Evolutionary conservation across 2,329 filamentous ascomycete species (phyloP).

Genomic region (Westerdykella aurantiaca): DNA sequence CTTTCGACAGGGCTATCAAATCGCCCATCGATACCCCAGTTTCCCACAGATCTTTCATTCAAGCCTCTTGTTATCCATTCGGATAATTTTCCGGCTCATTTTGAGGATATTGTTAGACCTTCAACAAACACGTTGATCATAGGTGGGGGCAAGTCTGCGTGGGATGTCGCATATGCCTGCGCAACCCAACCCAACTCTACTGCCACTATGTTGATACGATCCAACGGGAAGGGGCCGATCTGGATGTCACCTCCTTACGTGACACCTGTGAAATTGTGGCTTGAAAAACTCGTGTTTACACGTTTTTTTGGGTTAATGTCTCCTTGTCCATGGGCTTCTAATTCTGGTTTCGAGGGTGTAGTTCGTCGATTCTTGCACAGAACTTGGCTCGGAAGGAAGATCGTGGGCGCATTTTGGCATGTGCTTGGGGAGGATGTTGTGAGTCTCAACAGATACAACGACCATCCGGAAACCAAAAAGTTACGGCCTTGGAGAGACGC

Average conservation of each 20-base stretch:
- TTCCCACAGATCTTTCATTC: conserved; percentile 49
- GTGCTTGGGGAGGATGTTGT: conserved; percentile 52
- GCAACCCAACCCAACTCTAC: conserved; percentile 40
- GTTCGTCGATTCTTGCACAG: conserved; percentile 54
- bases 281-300: conserved; percentile 62
- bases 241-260: conserved; percentile 59
- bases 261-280: conserved; percentile 60
- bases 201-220: conserved; percentile 55
- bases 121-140: conserved; percentile 46
- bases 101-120: conserved; percentile 30
- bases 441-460: conserved; percentile 42
- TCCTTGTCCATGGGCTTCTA: conserved; percentile 65
- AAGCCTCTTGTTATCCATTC: conserved; percentile 53
- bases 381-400: conserved; percentile 51
- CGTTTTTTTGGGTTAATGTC: conserved; percentile 68
- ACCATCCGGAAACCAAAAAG: conserved; percentile 38
- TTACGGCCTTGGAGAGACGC: conserved; percentile 39
- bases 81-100: conserved; percentile 45
- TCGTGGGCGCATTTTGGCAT: conserved; percentile 54
- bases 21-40: conserved; percentile 49
- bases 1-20: conserved; percentile 59
- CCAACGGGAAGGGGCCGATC: conserved; percentile 54
- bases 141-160: conserved; percentile 58
- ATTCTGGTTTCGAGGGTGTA: conserved; percentile 52
- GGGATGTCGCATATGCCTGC: conserved; percentile 57